Conservation (phyloP, 129 eudicot genomes). For the Centaurea solstitialis region DNA sequence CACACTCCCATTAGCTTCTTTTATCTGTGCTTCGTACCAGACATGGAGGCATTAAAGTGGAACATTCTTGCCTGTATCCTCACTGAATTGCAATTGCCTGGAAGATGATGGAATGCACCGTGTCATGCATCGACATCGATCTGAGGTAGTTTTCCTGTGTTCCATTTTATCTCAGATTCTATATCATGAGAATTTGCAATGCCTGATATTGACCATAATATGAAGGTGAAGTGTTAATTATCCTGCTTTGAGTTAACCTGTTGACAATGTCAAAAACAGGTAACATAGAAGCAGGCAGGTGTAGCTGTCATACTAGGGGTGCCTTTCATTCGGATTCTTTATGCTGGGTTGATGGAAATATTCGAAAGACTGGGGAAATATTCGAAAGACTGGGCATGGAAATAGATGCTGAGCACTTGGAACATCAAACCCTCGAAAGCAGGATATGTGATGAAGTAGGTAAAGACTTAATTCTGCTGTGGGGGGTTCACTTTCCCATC, state of each 20-base stretch:
- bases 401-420: background rate
- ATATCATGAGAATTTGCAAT: background rate
- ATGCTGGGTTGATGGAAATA: background rate
- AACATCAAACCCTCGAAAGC: background rate
- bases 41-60: slow-evolving; percentile 16
- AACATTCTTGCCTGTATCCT: background rate
- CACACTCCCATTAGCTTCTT: slow-evolving; percentile 19
- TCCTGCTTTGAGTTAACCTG: slow-evolving; percentile 23
- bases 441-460: slow-evolving; percentile 7
- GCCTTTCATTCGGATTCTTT: background rate
- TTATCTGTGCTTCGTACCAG: slow-evolving; percentile 8
- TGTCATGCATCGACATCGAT: slow-evolving; percentile 24
- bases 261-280: slow-evolving; percentile 36
- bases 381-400: background rate
- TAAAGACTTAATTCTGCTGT: background rate
- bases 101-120: slow-evolving; percentile 28
- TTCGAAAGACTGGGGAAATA: too few species aligned
- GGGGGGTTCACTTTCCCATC: background rate
- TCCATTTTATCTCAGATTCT: background rate
- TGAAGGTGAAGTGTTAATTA: slow-evolving; percentile 14
- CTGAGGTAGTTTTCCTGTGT: slow-evolving; percentile 36
- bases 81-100: slow-evolving; percentile 7
- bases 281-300: too few species aligned
- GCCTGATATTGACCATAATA: background rate
- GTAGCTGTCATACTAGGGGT: slow-evolving; percentile 27